Base-by-base conservation (phyloP, 2,329 filamentous ascomycete genomes). In the Penicillium hordei region DNA sequence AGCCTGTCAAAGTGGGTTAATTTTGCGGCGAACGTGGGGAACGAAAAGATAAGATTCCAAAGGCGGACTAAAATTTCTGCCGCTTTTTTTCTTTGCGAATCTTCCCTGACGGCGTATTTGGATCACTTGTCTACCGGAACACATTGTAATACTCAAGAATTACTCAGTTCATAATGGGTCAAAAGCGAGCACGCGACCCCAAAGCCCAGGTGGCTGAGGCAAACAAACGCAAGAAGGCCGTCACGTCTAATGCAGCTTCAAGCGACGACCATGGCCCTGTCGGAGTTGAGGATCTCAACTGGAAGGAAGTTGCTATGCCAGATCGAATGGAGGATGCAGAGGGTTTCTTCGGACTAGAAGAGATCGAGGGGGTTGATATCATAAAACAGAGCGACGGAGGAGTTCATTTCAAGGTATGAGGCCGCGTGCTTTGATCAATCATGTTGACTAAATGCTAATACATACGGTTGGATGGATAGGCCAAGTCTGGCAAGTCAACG, bases 311-410 rank as follows among this genome's bases (percentile, higher is more conserved):
- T 4, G 71, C 78, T 36, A 78, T 89, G 66, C 90, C 91, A 7
- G 89, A 93, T 69, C 86, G 89, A 70, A 81, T 93, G 66, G 87
- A 93, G 45, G 91, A 97, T 76, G 90, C 90, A n/a, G 92, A 95
- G 63, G 94, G 94, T 0, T 97, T 99, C 73, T 95, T 88, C 67
- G 92, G 90, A 0, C 78, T 99, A 1, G 92, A 99, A 69, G 93
- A 97, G 68, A 88, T 97, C 46, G 90, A 96, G 17, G 91, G 90
- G 51, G 90, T 99, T 1, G 90, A 96, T 31, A 82, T 99, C n/a
- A 79, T 96, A 42, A 85, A 83, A 60, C 81, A 88, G 31, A 86
- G 86, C 8, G 77, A 81, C 52, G 81, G 78, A 36, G 66, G 75
- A 38, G 54, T 80, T 40, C 70, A 72, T 55, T 80, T 78, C 61